phyloP scores from a whole-genome alignment of 2,329 filamentous ascomycete genomes.

The Chaetomiaceae sp. region DNA sequence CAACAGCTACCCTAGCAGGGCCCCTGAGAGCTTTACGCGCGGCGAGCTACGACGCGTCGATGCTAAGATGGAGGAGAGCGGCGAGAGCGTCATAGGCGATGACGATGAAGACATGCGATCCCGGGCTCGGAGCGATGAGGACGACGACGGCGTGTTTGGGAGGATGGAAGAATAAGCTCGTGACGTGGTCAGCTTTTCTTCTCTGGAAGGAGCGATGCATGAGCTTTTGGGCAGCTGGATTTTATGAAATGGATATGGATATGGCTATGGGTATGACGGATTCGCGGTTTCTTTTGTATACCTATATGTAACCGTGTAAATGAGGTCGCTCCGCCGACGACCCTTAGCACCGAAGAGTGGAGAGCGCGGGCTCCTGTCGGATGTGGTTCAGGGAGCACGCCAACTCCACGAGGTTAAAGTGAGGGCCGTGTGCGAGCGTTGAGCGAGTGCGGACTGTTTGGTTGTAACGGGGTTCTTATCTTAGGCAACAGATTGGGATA shows the following conservation, averaged over 20 bases:
- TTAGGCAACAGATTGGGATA: background rate
- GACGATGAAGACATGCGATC: constrained; percentile 60
- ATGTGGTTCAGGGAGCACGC: constrained; percentile 27
- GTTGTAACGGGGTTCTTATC: constrained; percentile 15
- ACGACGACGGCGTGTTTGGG: constrained; percentile 93
- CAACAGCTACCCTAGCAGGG: constrained; percentile 57
- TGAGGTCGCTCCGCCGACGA: constrained; percentile 59
- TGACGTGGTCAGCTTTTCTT: background rate
- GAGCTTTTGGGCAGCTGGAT: background rate
- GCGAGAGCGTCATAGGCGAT: constrained; percentile 61
- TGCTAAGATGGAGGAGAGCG: constrained; percentile 64
- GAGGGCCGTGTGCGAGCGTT: constrained; percentile 58
- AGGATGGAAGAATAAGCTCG: constrained; percentile 78
- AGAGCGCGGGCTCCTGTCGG: constrained; percentile 33
- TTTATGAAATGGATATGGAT: constrained; percentile 28
- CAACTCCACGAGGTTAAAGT: constrained; percentile 68
- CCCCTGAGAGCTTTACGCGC: constrained; percentile 63
- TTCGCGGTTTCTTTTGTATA: constrained; percentile 47
- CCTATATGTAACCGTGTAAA: constrained; percentile 40
- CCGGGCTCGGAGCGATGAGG: constrained; percentile 71
- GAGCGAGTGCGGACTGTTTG: constrained; percentile 46
- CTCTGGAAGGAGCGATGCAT: background rate
- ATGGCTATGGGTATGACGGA: constrained; percentile 12
- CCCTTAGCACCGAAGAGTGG: constrained; percentile 67
- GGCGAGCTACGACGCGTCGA: constrained; percentile 55